Evolutionary conservation across 345 rosid genomes (phyloP), one percentile per base, ranked within the genome.

Genomic region (Camelina sativa): DNA sequence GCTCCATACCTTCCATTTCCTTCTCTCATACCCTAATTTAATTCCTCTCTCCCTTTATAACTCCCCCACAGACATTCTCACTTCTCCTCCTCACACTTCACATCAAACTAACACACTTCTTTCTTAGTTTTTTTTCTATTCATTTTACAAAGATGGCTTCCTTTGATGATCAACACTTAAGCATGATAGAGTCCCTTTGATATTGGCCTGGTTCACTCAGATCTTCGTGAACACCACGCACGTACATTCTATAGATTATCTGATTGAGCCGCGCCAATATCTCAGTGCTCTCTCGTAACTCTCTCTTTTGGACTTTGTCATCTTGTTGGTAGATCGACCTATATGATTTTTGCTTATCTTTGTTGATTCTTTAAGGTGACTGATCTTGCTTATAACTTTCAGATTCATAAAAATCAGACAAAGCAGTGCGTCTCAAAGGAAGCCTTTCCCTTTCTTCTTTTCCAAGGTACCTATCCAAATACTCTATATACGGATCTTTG

Each of bases 241-340:
- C 8, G 5, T 2, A 58, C 32, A 25, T 28, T 76, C 56, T 63
- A 64, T 16, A 25, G 64, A 15, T 51, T 37, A 50, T 89, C 84
- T 91, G 95, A 91, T 91, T 91, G 92, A 91, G 97, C 92, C 97
- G 95, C 89, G 95, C 89, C 95, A 91, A 91, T 89, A 91, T 91
- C 97, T 79, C 86, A 80, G 84, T 86, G 82, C 92, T 81, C 80
- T 88, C 84, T 85, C 88, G 84, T 76, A 75, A 86, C 84, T 76
- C 77, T 54, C 32, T 46, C 6, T 12, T 50, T 48, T 47, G 15
- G 61, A 62, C 37, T 47, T 12, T 48, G 62, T 28, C 4, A 38
- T 69, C 57, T 68, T 61, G 22, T 61, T 60, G n/a, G 20, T 69
- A 61, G 43, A 54, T 76, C 65, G 35, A 60, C 56, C 0, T 4